Base-by-base conservation (phyloP, 805 yeast genomes). In the Myxozyma monticola region DNA sequence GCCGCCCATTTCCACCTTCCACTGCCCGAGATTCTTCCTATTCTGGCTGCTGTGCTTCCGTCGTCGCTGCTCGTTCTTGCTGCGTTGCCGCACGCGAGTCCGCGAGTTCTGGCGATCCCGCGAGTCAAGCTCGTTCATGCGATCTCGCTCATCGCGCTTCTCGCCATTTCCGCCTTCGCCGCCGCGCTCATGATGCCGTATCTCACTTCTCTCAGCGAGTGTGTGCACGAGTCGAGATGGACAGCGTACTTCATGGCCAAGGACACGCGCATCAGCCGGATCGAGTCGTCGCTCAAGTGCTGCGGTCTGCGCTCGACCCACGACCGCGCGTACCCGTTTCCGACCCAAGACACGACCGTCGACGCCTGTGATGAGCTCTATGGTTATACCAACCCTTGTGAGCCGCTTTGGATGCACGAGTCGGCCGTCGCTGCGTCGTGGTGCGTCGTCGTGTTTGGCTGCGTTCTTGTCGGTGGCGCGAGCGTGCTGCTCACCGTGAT, bases 151-250 rank as follows among this genome's bases (percentile, higher is more conserved):
- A 38, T 46, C 22, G n/a, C 24, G 37, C 34, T 53, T 18, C 21
- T 45, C 20, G 40, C 49, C 26, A 29, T 38, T 33, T 29, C 51
- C 36, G 25, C 54, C n/a, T 17, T 53, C 31, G 40, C 42, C 36
- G 22, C 44, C 33, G 54, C 49, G 18, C 38, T 53, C n/a, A 42
- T 49, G 9, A 25, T 51, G 29, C 57, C 57, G 18, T 53, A 49
- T 24, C 38, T 49, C 21, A 38, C 42, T 29, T 25, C 44, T 18
- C 44, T 53, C 20, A 25, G 42, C 37, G 15, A 12, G 26, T 45
- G 51, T 42, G 43, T 53, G 10, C 57, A 53, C 34, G 51, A 49
- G n/a, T 22, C 42, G 2, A 36, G 18, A 7, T 53, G 57, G 57
- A 31, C 8, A 18, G 28, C 18, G 4, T 20, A 41, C 29, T 53